phyloP scores from a whole-genome alignment of 164 flowering plant species.

The Kingdonia uniflora region DNA sequence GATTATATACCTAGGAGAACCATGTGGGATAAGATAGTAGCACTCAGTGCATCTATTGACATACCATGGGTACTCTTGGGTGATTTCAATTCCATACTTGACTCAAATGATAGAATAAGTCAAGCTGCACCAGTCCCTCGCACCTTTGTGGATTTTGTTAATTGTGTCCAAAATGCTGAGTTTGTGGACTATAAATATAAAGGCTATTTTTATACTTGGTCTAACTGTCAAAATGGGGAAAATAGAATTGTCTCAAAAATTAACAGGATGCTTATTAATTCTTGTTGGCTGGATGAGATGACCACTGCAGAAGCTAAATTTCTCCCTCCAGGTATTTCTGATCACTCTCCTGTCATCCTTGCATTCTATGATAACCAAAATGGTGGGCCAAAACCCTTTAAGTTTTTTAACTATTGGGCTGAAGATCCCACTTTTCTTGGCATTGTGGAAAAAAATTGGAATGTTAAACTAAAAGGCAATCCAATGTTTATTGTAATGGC shows the following conservation, averaged over 20 bases:
- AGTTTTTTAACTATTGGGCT: background rate
- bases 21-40: too few relatives aligned
- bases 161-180: too few relatives aligned
- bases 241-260: background rate
- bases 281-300: background rate
- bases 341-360: background rate
- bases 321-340: background rate
- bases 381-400: background rate
- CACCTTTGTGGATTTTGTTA: too few relatives aligned
- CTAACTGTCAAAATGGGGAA: background rate
- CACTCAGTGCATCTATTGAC: too few relatives aligned
- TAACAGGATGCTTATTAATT: background rate
- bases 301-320: background rate
- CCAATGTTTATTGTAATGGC: background rate
- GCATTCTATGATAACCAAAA: background rate
- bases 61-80: too few relatives aligned
- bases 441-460: background rate
- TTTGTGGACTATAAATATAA: background rate
- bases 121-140: too few relatives aligned
- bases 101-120: too few relatives aligned
- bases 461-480: background rate
- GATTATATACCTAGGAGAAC: too few relatives aligned
- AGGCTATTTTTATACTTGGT: background rate
- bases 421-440: background rate
- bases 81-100: too few relatives aligned